phyloP scores from a whole-genome alignment of 345 rosid species.

The Eucalyptus coolabah region DNA sequence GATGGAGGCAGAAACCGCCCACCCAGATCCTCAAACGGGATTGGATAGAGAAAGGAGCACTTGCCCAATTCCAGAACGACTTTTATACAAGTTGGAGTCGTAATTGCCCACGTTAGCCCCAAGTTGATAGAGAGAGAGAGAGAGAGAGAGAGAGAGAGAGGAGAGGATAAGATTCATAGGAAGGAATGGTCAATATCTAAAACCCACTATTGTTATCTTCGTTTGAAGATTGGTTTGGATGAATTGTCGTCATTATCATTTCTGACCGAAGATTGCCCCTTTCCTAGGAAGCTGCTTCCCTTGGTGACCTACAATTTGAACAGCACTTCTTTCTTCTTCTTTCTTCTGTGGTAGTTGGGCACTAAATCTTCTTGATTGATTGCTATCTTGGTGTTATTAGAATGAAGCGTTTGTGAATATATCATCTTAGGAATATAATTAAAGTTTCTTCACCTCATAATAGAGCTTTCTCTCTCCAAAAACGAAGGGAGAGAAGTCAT shows the following conservation, averaged over 20 bases:
- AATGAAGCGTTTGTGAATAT: not conserved
- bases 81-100: not conserved
- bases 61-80: not conserved
- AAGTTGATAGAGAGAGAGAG: not conserved
- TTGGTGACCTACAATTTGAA: not conserved
- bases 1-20: not conserved
- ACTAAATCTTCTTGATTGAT: not conserved
- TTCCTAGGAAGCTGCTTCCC: not conserved
- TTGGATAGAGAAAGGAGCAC: not conserved
- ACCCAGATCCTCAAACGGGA: not conserved
- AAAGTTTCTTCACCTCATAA: not conserved
- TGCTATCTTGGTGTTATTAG: not conserved
- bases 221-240: not conserved
- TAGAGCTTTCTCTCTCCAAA: not conserved
- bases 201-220: not conserved
- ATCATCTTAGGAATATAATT: not conserved
- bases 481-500: not conserved
- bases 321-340: not conserved
- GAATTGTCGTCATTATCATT: not conserved
- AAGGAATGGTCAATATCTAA: not conserved
- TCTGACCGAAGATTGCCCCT: not conserved
- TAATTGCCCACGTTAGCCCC: not conserved
- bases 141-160: not conserved
- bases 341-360: not conserved
- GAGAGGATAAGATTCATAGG: not conserved